Percentiles rank a stretch among this genome's conserved stretches.
Evolutionary conservation across 2,329 filamentous ascomycete species (phyloP).

Genomic region (Xylaria multiplex): DNA sequence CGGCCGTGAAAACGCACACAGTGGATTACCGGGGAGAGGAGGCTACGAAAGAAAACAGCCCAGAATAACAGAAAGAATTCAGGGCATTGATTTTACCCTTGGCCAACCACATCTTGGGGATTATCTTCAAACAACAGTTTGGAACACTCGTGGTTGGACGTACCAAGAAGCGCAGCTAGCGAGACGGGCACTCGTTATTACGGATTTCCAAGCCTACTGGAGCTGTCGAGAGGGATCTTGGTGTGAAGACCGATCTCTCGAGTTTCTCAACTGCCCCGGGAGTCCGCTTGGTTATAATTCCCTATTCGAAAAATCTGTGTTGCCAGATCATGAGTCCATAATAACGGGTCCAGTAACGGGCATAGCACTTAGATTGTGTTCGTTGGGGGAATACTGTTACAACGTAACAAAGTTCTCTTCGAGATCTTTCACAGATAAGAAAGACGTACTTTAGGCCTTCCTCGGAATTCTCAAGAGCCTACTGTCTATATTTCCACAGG

Average conservation of each 20-base stretch:
- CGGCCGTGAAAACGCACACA: not conserved
- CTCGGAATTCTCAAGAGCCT: not conserved
- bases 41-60: not conserved
- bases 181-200: not conserved
- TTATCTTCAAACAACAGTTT: not conserved
- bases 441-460: not conserved
- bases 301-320: no score
- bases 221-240: not conserved
- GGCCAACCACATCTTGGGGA: not conserved
- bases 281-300: not conserved
- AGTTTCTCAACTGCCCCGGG: not conserved
- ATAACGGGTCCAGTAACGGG: no score
- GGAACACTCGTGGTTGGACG: not conserved
- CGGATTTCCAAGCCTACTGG: not conserved
- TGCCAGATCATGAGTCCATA: no score
- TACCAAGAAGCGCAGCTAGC: slow-evolving; percentile 1
- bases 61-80: not conserved
- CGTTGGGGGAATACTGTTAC: not conserved
- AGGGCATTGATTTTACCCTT: not conserved
- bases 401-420: not conserved
- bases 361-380: not conserved
- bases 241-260: not conserved
- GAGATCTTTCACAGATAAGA: not conserved
- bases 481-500: not conserved
- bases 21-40: not conserved